Conservation (phyloP, 352 stramenopile genomes). For the Pythium vanterpoolii region DNA sequence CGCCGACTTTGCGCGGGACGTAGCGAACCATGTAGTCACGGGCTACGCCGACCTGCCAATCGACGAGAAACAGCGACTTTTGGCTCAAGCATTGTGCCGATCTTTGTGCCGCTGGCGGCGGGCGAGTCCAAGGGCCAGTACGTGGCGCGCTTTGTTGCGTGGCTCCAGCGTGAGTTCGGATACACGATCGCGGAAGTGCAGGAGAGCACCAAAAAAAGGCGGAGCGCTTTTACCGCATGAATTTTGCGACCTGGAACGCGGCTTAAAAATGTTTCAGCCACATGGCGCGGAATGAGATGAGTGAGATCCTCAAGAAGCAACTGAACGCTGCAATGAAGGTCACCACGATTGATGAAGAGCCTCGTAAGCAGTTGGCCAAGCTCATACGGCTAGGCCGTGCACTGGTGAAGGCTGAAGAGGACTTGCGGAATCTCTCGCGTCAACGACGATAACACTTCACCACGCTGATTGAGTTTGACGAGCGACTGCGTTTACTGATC, state of each 20-base stretch:
- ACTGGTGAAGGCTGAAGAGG: neutral
- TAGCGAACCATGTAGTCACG: neutral
- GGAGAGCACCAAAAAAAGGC: neutral
- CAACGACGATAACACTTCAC: neutral
- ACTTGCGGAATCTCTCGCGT: neutral
- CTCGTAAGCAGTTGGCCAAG: neutral
- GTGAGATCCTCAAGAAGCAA: neutral
- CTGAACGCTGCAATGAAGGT: neutral
- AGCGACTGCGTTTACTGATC: conserved; percentile 7
- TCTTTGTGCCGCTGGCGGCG: conserved; percentile 11
- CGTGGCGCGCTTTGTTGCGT: conserved; percentile 19
- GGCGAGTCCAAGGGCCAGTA: conserved; percentile 14
- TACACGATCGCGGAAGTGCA: neutral
- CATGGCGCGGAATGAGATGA: neutral
- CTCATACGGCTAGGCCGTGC: neutral
- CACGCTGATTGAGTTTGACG: conserved; percentile 11
- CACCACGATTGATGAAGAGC: neutral
- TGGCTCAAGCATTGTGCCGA: conserved; percentile 11
- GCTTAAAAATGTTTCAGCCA: neutral
- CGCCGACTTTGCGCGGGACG: conserved; percentile 12
- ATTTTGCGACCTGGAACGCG: conserved; percentile 6
- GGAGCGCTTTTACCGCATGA: conserved; percentile 16
- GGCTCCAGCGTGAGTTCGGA: neutral
- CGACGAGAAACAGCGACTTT: conserved; percentile 3
- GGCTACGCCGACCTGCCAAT: neutral